phyloP scores from a whole-genome alignment of 2,329 filamentous ascomycete genomes.

The Colletotrichum limetticola region DNA sequence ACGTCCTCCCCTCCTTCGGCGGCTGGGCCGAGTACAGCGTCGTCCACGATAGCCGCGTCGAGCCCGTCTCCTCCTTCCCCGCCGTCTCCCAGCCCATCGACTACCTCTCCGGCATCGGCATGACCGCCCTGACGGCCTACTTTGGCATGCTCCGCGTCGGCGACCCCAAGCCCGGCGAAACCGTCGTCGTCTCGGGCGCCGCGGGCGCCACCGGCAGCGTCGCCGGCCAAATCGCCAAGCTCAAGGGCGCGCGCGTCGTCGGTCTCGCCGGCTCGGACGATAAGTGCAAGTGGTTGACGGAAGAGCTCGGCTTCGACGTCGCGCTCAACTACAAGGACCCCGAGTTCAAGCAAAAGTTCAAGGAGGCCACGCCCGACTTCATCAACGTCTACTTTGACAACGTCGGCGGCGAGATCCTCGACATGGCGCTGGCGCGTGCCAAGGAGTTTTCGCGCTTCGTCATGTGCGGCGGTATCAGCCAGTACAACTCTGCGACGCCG shows the following conservation, averaged over 20 bases:
- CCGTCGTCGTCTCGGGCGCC: conserved; percentile 81
- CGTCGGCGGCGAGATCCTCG: conserved; percentile 77
- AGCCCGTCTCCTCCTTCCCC: conserved; percentile 53
- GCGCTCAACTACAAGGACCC: conserved; percentile 76
- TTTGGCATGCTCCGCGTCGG: conserved; percentile 78
- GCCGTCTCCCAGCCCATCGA: conserved; percentile 61
- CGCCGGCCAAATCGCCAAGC: conserved; percentile 81
- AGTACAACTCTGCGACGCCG: conserved; percentile 71
- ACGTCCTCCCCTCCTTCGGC: conserved; percentile 62
- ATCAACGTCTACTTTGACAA: conserved; percentile 82
- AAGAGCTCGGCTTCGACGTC: conserved; percentile 73
- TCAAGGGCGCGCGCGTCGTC: conserved; percentile 71
- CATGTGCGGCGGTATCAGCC: conserved; percentile 77
- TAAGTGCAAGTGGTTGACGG: conserved; percentile 73
- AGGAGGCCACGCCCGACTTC: conserved; percentile 65
- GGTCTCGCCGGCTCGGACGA: conserved; percentile 74
- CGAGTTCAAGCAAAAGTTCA: conserved; percentile 70
- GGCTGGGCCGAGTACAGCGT: conserved; percentile 78
- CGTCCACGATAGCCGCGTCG: conserved; percentile 61
- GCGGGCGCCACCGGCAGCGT: conserved; percentile 83
- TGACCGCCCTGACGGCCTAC: conserved; percentile 80
- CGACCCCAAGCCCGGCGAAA: conserved; percentile 74
- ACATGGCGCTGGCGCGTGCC: conserved; percentile 72
- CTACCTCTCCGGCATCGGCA: conserved; percentile 70
- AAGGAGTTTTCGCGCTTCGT: conserved; percentile 72